A percentile compares a stretch with the other conserved stretches of the same genome.
Conservation (phyloP, 257 asterid genomes). For the Nicotiana attenuata region DNA sequence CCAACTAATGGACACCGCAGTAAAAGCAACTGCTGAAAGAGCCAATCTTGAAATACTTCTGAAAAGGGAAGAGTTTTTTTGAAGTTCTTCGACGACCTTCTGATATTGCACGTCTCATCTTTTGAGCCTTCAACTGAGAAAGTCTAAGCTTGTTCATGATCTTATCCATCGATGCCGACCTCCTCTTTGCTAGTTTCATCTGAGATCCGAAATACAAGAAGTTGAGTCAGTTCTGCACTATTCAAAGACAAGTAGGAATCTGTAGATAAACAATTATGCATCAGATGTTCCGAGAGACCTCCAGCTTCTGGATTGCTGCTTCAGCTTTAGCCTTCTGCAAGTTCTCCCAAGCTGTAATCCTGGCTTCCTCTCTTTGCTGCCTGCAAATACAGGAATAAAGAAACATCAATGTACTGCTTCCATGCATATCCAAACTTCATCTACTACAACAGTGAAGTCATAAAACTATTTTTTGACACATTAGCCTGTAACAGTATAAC, state of each 20-base stretch:
- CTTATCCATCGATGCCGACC: slow-evolving; percentile 57
- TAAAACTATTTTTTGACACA: too few relatives aligned
- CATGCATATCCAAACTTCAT: background rate
- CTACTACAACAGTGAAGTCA: too few relatives aligned
- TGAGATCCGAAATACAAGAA: slow-evolving; percentile 8
- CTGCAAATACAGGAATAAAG: background rate
- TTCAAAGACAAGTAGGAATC: background rate
- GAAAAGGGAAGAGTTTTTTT: slow-evolving; percentile 17
- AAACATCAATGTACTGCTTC: background rate
- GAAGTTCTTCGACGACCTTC: slow-evolving; percentile 18
- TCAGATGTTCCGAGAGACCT: slow-evolving; percentile 26
- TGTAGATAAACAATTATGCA: background rate
- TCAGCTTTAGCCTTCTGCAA: slow-evolving; percentile 77
- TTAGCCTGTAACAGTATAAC: too few relatives aligned
- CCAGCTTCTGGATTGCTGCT: slow-evolving; percentile 60
- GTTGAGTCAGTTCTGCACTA: background rate
- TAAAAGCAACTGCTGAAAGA: slow-evolving; percentile 32
- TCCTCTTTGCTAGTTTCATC: slow-evolving; percentile 61
- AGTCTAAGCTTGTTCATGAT: slow-evolving; percentile 42
- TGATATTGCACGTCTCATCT: slow-evolving; percentile 32
- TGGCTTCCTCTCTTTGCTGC: slow-evolving; percentile 59
- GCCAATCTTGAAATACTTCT: slow-evolving; percentile 25
- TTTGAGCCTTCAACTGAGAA: slow-evolving; percentile 44
- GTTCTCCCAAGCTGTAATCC: slow-evolving; percentile 71
- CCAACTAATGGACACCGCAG: slow-evolving; percentile 16